A percentile compares a stretch with the other conserved stretches of the same genome.
These are phyloP conservation scores for Trichoderma hamatum DNA, from an alignment of 2,329 filamentous ascomycete species.

Conservation along the genomic window DNA sequence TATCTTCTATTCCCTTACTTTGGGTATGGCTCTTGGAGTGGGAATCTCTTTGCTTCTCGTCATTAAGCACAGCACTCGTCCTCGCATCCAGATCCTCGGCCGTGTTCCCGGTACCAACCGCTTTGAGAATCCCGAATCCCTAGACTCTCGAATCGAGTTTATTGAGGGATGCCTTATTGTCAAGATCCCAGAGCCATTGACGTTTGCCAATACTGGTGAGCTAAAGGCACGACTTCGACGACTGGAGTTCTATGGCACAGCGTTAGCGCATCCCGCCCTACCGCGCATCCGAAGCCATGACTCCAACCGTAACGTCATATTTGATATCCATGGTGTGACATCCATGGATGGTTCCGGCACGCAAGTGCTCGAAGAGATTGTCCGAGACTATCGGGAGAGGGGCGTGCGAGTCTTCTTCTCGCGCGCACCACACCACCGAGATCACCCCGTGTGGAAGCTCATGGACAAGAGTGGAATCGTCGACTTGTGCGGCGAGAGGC, in stretches of 20 bases:
- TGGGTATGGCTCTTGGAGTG: conserved; percentile 93
- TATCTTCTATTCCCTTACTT: conserved; percentile 90
- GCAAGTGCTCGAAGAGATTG: conserved; percentile 89
- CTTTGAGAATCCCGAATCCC: conserved; percentile 82
- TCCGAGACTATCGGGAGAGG: conserved; percentile 74
- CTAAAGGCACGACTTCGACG: conserved; percentile 81
- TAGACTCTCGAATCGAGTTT: conserved; percentile 77
- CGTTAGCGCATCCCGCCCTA: conserved; percentile 79
- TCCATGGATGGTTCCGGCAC: conserved; percentile 90
- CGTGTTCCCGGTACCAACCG: conserved; percentile 80
- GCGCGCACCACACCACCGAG: conserved; percentile 51
- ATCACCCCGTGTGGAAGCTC: conserved; percentile 66
- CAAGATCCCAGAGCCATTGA: conserved; percentile 95
- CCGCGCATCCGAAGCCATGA: conserved; percentile 77
- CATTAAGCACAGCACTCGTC: conserved; percentile 85
- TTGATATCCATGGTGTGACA: conserved; percentile 97
- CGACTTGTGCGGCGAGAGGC: conserved; percentile 70
- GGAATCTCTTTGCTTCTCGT: conserved; percentile 88
- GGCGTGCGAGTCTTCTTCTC: conserved; percentile 79
- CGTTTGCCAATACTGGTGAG: conserved; percentile 95
- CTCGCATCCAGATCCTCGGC: conserved; percentile 93
- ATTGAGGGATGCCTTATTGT: conserved; percentile 92
- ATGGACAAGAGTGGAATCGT: conserved; percentile 84
- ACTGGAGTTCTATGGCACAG: conserved; percentile 89
- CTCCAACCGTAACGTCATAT: conserved; percentile 89